Base-by-base conservation (phyloP, 2,329 filamentous ascomycete species). In the Xylariaceae sp. region DNA sequence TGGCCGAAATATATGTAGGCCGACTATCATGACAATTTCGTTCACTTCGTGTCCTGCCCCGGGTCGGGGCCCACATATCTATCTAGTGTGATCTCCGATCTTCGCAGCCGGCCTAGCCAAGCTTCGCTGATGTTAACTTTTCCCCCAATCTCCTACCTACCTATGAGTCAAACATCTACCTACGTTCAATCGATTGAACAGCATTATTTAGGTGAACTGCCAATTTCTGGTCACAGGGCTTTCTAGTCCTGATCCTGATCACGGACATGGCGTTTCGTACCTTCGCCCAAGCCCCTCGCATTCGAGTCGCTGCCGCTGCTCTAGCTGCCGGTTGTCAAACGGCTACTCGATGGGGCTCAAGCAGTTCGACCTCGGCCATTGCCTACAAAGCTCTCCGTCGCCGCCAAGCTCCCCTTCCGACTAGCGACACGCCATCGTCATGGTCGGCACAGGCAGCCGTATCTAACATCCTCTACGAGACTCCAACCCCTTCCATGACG, bases 381-480 rank as follows among this genome's bases (percentile, higher is more conserved):
- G 92, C 92, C 67, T 97, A 97, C 84, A 99, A 99, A 80, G 90
- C 92, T 54, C 83, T 97, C 59, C 92, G 96, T 70, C 88, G 91
- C 66, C 89, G 92, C 61, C 88, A 92, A 57, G 87, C 89, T 18
- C 89, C 92, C 58, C 84, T 91, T 19, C 88, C 96, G 50, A 88
- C 89, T 51, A 86, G 83, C 61, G 84, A 89, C 63, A 79, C 88
- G 52, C 80, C 87, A 26, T 86, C 89, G 34, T 79, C 90, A 10
- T 90, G 90, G 80, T 95, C 92, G 68, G 92, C 92, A 36, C 92
- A 94, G 64, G 90, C 94, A 16, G 94, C 94, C 62, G 94, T 99
- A 62, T 95, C 90, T 70, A 96, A 92, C 72, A 99, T 99, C 70
- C 88, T 99, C 72, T 99, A 99, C 79, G 94, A 99, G 80, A 97